These are phyloP conservation scores for Aureobasidium zeae DNA, from an alignment of 2,329 filamentous ascomycete species.

Conservation along the genomic window DNA sequence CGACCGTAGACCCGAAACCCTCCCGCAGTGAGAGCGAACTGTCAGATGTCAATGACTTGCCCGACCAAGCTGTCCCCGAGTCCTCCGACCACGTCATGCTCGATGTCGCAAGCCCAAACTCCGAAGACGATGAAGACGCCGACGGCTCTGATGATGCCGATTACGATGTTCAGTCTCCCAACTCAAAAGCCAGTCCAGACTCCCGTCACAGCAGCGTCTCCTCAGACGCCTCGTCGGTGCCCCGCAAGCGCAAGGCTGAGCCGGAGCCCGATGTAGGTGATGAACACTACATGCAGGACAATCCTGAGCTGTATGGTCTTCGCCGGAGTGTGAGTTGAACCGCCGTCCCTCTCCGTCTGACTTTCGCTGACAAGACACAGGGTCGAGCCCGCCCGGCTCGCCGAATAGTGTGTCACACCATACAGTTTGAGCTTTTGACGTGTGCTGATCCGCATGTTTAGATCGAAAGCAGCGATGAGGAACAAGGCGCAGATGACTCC, in stretches of 20 bases:
- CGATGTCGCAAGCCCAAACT: constrained; percentile 37
- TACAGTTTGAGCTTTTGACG: not conserved
- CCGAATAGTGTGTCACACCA: constrained; percentile 44
- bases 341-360: constrained; percentile 9
- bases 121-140: constrained; percentile 42
- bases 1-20: constrained; percentile 36
- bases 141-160: constrained; percentile 52
- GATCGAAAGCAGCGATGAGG: constrained; percentile 52
- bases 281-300: constrained; percentile 76
- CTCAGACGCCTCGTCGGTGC: constrained; percentile 61
- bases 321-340: constrained; percentile 68
- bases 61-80: constrained; percentile 31
- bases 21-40: constrained; percentile 64
- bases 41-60: constrained; percentile 57
- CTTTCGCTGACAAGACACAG: constrained; percentile 32
- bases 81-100: constrained; percentile 33
- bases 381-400: constrained; percentile 53
- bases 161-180: constrained; percentile 59
- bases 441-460: constrained; percentile 26
- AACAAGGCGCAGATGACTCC: constrained; percentile 48
- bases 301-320: constrained; percentile 90
- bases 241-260: constrained; percentile 67
- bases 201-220: constrained; percentile 54
- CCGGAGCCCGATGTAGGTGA: constrained; percentile 52
- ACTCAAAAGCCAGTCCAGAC: constrained; percentile 26